phyloP scores from a whole-genome alignment of 305 asterid species.

The Galium porrigens region DNA sequence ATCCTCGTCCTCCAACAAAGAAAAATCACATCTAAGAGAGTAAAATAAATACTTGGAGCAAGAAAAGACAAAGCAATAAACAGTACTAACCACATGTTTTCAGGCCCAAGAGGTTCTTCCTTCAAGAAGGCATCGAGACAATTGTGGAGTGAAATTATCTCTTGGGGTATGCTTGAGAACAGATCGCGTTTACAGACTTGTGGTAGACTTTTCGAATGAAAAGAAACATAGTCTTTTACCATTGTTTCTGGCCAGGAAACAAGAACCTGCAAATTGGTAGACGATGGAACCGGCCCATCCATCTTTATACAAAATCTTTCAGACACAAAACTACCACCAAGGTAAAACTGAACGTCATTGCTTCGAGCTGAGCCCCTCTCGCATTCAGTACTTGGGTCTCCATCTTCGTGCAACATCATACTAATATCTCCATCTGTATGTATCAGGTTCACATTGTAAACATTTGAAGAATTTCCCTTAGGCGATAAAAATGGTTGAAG shows the following conservation, averaged over 20 bases:
- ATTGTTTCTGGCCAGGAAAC: constrained; percentile 53
- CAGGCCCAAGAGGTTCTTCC: constrained; percentile 88
- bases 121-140: constrained; percentile 64
- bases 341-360: constrained; percentile 26
- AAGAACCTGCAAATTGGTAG: constrained; percentile 22
- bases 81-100: constrained; percentile 54
- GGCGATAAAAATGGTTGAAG: constrained; percentile 38
- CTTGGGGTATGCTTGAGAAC: constrained; percentile 13
- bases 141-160: constrained; percentile 40
- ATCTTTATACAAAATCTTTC: constrained; percentile 23
- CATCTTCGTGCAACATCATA: constrained; percentile 22
- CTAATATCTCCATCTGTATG: constrained; percentile 24
- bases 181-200: constrained; percentile 28
- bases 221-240: constrained; percentile 34
- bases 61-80: constrained; percentile 3
- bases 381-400: constrained; percentile 14
- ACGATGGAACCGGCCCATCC: constrained; percentile 36
- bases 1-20: neutral
- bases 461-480: constrained; percentile 24
- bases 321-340: constrained; percentile 10
- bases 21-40: neutral
- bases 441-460: constrained; percentile 20
- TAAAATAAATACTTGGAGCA: neutral
- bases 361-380: constrained; percentile 14
- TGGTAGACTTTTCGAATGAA: constrained; percentile 32